Evolutionary conservation across 1,139 yeast genomes (phyloP).

Genomic region (Scheffersomyces illinoinensis): DNA sequence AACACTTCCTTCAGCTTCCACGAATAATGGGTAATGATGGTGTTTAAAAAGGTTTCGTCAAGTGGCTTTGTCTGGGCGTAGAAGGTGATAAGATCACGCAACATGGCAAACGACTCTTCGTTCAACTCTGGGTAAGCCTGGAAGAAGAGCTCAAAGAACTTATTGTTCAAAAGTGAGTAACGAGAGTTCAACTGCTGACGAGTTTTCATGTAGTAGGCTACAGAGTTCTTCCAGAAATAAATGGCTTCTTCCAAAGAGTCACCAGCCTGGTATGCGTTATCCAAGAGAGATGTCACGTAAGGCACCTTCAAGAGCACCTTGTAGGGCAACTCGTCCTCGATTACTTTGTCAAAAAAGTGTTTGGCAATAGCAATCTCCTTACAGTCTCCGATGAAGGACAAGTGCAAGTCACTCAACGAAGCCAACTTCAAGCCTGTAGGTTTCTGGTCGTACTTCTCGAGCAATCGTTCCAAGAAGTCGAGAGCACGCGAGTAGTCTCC

Average conservation of each 20-base stretch:
- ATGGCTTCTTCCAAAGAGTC: conserved; percentile 60
- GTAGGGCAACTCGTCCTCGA: conserved; percentile 70
- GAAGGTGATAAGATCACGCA: conserved; percentile 57
- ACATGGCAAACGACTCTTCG: conserved; percentile 55
- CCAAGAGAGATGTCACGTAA: conserved; percentile 65
- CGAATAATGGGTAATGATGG: conserved; percentile 64
- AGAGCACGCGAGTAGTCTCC: conserved; percentile 44
- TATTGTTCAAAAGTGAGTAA: conserved; percentile 67
- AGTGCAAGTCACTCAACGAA: conserved; percentile 60
- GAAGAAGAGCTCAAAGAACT: conserved; percentile 70
- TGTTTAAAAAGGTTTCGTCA: conserved; percentile 80
- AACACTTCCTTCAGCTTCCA: conserved; percentile 73
- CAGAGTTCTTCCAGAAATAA: conserved; percentile 65
- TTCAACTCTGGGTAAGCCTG: conserved; percentile 54
- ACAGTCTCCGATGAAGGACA: conserved; percentile 79
- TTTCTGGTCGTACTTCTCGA: conserved; percentile 27
- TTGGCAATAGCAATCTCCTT: conserved; percentile 72
- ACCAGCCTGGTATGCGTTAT: conserved; percentile 59
- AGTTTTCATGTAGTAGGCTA: conserved; percentile 52
- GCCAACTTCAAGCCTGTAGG: conserved; percentile 13
- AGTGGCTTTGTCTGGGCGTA: conserved; percentile 59
- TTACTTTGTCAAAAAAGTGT: conserved; percentile 72
- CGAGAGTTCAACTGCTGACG: conserved; percentile 50
- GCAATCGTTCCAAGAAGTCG: conserved; percentile 41
- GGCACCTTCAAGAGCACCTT: conserved; percentile 73